Conservation (phyloP, 495 filamentous ascomycete genomes). For the Margaritispora aquatica region DNA sequence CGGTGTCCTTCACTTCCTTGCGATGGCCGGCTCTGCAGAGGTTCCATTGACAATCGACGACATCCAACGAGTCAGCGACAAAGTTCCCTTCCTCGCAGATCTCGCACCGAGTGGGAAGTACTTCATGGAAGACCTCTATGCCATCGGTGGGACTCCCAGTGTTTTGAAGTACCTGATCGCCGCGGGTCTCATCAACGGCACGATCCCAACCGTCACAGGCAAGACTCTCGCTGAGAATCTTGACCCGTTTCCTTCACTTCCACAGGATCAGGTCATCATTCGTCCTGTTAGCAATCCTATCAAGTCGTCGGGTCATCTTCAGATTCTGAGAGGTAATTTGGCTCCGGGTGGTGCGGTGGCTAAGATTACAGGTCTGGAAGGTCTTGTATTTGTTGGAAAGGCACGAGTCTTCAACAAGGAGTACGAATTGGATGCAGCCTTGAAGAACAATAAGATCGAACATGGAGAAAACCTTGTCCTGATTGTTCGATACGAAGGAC, state of each 20-base stretch:
- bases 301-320: constrained; percentile 82
- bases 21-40: constrained; percentile 87
- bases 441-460: constrained; percentile 66
- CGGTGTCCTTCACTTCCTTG: constrained; percentile 87
- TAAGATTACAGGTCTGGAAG: constrained; percentile 98
- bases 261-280: constrained; percentile 80
- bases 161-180: constrained; percentile 91
- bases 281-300: constrained; percentile 77
- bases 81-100: constrained; percentile 91
- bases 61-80: constrained; percentile 79
- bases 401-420: constrained; percentile 94
- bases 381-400: constrained; percentile 70
- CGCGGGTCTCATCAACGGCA: constrained; percentile 73
- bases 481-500: constrained; percentile 91
- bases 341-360: constrained; percentile 89
- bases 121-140: constrained; percentile 93
- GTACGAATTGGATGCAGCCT: constrained; percentile 64
- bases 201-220: constrained; percentile 86
- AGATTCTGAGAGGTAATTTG: constrained; percentile 85
- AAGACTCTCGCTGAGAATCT: constrained; percentile 88
- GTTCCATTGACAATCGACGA: constrained; percentile 82
- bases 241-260: constrained; percentile 69
- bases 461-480: constrained; percentile 80
- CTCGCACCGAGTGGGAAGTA: constrained; percentile 83
- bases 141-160: constrained; percentile 83